phyloP scores from a whole-genome alignment of 208 protist genomes.

The Trypanosoma avium region DNA sequence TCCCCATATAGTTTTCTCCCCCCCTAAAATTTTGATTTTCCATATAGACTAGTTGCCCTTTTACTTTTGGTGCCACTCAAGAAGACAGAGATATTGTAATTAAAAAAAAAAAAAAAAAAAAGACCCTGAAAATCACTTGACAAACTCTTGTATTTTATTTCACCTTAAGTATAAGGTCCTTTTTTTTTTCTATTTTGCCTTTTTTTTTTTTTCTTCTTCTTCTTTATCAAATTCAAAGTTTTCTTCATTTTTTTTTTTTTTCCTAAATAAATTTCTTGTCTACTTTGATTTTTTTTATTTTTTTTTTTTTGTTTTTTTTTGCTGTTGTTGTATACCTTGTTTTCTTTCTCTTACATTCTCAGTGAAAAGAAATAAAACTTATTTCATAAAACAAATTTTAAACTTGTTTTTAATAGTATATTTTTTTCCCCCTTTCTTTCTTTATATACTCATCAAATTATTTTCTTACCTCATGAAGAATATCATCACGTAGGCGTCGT shows the following conservation, averaged over 20 bases:
- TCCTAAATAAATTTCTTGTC: too few relatives aligned
- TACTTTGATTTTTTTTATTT: neutral
- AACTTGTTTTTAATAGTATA: too few relatives aligned
- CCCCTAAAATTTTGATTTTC: too few relatives aligned
- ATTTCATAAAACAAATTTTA: too few relatives aligned
- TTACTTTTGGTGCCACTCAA: too few relatives aligned
- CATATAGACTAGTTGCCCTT: too few relatives aligned
- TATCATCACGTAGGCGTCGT: constrained; percentile 79
- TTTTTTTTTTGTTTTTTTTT: neutral
- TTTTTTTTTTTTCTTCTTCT: neutral
- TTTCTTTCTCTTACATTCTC: neutral
- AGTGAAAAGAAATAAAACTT: constrained; percentile 7
- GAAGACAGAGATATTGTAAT: too few relatives aligned
- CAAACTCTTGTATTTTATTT: too few relatives aligned
- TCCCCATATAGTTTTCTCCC: too few relatives aligned
- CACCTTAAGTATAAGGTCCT: too few relatives aligned
- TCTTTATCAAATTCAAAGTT: neutral
- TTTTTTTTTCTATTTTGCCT: neutral
- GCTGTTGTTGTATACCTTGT: neutral
- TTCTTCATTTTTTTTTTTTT: neutral
- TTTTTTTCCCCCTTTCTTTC: constrained; percentile 6
- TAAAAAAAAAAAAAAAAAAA: too few relatives aligned
- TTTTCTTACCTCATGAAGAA: constrained; percentile 64
- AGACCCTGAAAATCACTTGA: too few relatives aligned
- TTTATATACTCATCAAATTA: constrained; percentile 21